A percentile compares a stretch with the other conserved stretches of the same genome.
These are phyloP conservation scores for Termitomyces sp. DNA, from an alignment of 768 basidiomycete species.

Conservation along the genomic window DNA sequence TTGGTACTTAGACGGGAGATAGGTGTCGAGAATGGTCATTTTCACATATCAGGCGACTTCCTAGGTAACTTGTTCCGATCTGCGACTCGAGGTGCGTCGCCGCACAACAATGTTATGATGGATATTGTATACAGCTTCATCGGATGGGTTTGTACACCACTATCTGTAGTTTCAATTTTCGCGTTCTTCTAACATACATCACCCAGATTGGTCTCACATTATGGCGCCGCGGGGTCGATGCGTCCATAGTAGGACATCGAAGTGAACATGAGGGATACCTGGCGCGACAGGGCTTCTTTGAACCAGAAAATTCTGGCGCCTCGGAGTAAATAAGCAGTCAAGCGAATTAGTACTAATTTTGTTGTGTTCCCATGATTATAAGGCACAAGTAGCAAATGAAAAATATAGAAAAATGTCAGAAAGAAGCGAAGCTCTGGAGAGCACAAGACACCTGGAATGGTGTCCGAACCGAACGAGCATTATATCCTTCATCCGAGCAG, in stretches of 20 bases:
- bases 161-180: background rate
- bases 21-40: constrained; percentile 72
- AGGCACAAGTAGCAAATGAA: constrained; percentile 3
- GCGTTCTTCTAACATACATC: background rate
- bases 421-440: constrained; percentile 49
- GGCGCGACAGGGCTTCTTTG: constrained; percentile 37
- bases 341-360: constrained; percentile 2
- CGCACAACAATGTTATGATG: constrained; percentile 51
- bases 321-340: background rate
- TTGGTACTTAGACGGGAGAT: background rate
- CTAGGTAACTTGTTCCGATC: constrained; percentile 64
- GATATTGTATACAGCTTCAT: constrained; percentile 46
- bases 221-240: constrained; percentile 49
- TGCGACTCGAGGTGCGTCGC: constrained; percentile 60
- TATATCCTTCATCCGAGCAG: constrained; percentile 54
- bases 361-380: constrained; percentile 8
- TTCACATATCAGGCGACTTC: constrained; percentile 75
- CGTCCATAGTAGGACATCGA: constrained; percentile 37
- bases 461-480: constrained; percentile 44
- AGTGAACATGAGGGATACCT: constrained; percentile 45
- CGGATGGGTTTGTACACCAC: constrained; percentile 35
- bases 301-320: constrained; percentile 6
- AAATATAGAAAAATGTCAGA: constrained; percentile 34
- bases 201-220: constrained; percentile 44
- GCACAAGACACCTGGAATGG: constrained; percentile 16